Percentiles rank a stretch among this genome's conserved stretches.
phyloP scores from a whole-genome alignment of 2,329 filamentous ascomycete genomes.

The Trichothecium sympodiale region DNA sequence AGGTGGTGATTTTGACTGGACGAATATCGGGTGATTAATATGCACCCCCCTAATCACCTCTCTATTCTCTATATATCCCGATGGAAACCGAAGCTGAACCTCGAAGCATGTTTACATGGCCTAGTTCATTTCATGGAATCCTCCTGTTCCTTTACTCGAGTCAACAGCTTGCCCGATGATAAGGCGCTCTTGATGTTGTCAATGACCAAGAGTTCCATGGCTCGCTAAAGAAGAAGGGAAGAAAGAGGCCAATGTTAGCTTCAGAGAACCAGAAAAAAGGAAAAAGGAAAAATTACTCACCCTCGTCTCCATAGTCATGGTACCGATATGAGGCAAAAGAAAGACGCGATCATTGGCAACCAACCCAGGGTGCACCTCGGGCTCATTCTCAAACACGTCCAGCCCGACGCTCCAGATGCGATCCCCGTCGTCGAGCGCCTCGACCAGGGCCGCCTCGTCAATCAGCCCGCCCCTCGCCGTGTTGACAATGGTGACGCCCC shows the following conservation, averaged over 20 bases:
- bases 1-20: too few relatives aligned
- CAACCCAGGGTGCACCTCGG: constrained; percentile 16
- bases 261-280: too few relatives aligned
- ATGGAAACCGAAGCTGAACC: too few relatives aligned
- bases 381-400: constrained; percentile 64
- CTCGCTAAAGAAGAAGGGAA: too few relatives aligned
- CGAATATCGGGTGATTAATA: too few relatives aligned
- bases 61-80: too few relatives aligned
- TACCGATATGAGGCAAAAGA: constrained; percentile 8
- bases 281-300: too few relatives aligned
- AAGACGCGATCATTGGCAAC: constrained; percentile 5
- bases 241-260: too few relatives aligned
- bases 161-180: constrained; percentile 3
- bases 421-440: constrained; percentile 51
- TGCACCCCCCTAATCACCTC: too few relatives aligned
- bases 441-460: constrained; percentile 57
- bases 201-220: constrained; percentile 3
- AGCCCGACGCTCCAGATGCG: constrained; percentile 52
- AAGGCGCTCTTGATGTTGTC: constrained; percentile 5
- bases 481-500: constrained; percentile 57
- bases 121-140: too few relatives aligned
- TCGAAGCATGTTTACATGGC: too few relatives aligned
- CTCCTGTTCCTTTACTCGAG: constrained; percentile 3
- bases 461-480: constrained; percentile 64
- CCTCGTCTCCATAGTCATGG: constrained; percentile 6